These are phyloP conservation scores for Candida frijolesensis DNA, from an alignment of 1,139 yeast species.

Conservation along the genomic window DNA sequence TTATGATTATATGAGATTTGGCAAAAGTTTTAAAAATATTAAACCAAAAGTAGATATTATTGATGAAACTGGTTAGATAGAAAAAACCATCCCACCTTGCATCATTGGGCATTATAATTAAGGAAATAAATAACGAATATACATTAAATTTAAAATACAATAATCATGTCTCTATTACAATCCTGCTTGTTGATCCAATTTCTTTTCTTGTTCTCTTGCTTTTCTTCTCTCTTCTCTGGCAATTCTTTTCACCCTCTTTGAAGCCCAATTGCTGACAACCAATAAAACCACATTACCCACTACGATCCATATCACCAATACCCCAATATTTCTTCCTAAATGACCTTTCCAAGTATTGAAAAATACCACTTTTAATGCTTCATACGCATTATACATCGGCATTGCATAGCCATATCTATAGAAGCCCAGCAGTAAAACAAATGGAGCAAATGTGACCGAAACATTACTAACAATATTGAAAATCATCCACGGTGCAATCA, in stretches of 20 bases:
- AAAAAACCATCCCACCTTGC: no score
- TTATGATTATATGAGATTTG: constrained; percentile 33
- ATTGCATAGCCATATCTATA: constrained; percentile 66
- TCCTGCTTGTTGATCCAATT: no score
- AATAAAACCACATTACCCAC: constrained; percentile 34
- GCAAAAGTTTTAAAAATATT: constrained; percentile 26
- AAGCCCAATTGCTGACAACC: constrained; percentile 15
- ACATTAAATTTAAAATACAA: no score
- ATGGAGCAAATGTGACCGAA: constrained; percentile 62
- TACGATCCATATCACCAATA: constrained; percentile 60
- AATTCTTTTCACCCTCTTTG: constrained; percentile 10
- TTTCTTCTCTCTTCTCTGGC: constrained; percentile 9
- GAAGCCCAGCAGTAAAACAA: constrained; percentile 53
- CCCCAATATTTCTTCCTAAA: constrained; percentile 60
- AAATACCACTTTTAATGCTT: constrained; percentile 57
- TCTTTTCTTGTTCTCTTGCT: constrained; percentile 6
- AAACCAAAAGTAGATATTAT: constrained; percentile 32
- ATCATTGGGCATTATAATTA: no score
- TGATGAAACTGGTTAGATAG: constrained; percentile 23
- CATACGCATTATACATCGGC: constrained; percentile 64
- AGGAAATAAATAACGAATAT: no score
- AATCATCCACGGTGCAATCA: constrained; percentile 63
- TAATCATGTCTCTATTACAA: no score
- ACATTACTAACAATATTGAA: constrained; percentile 62
- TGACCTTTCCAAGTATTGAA: constrained; percentile 57